Conservation (phyloP, 345 rosid species). For the Durio zibethinus region DNA sequence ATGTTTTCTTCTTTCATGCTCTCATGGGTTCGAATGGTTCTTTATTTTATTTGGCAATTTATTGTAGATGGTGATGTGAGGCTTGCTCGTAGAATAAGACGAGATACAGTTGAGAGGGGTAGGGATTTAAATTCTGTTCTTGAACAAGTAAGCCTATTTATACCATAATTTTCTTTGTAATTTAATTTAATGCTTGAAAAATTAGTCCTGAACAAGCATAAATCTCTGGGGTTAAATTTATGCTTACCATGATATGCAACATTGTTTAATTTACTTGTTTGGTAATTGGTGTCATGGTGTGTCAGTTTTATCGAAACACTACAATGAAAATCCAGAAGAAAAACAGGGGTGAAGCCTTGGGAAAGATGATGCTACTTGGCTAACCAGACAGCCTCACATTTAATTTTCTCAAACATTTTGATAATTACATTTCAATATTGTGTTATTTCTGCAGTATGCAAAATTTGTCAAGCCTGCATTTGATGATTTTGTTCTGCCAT, state of each 20-base stretch:
- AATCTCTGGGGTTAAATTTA: background rate
- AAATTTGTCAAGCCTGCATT: conserved; percentile 99
- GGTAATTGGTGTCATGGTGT: background rate
- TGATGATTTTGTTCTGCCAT: conserved; percentile 93
- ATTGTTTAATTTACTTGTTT: background rate
- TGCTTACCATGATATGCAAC: background rate
- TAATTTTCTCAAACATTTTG: conserved; percentile 8
- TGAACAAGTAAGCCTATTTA: conserved; percentile 65
- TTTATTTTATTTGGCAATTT: conserved; percentile 24
- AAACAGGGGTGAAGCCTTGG: background rate
- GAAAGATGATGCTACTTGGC: background rate
- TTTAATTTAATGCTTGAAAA: conserved; percentile 9
- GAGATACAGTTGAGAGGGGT: conserved; percentile 96
- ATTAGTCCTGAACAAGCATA: background rate
- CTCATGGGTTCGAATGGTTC: background rate
- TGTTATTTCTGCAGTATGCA: conserved; percentile 55
- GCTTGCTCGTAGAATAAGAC: conserved; percentile 98
- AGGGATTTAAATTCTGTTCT: conserved; percentile 95
- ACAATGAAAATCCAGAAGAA: background rate
- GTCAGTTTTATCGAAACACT: background rate
- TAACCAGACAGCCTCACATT: background rate
- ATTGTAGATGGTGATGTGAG: conserved; percentile 98
- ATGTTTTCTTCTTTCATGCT: conserved; percentile 7
- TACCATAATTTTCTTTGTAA: conserved; percentile 11
- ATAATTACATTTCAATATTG: background rate